Base-by-base conservation (phyloP, 768 basidiomycete genomes). In the Lactifluus echinatus region DNA sequence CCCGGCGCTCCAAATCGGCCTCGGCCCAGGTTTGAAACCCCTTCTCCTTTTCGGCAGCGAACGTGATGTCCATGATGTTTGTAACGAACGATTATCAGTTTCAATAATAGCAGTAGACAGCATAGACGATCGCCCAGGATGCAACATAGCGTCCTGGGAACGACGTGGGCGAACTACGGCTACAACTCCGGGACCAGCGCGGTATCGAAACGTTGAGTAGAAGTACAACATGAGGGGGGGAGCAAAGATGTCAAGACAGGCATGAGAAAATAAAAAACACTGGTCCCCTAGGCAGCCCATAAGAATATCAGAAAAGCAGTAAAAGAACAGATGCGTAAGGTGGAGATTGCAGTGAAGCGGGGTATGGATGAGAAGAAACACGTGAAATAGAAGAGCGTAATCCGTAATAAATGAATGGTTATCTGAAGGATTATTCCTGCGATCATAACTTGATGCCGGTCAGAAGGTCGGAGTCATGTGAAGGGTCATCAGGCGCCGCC, bases 111-210 rank as follows among this genome's bases (percentile, higher is more conserved):
- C 34, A 8, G 57, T 49, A 59, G 52, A 37, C 47, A 59, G 40
- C 19, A 45, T 37, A 28, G 12, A 33, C 42, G 11, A 24, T 43
- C 42, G 15, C 34, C 23, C 37, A 2, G 10, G 12, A 53, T 21
- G 31, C 31, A 50, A 23, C 36, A 34, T 2, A 23, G 23, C 45
- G 29, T 40, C 14, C 6, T 17, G 3, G 43, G 33, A 42, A 24
- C 53, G 37, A 33, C 17, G 23, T 36, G 51, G 42, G 53, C 42
- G 29, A 59, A 44, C 33, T 59, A 59, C 53, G 43, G 48, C 53
- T 55, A 59, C 48, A 59, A 55, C 58, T 59, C 58, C 58, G 58
- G 58, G 58, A 59, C 53, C 53, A 59, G 58, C 58, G 57, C 47
- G 53, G 53, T 8, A 54, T 39, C 45, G 52, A 43, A 24, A 43